A percentile compares a stretch with the other conserved stretches of the same genome.
These are phyloP conservation scores for Leishmania arabica DNA, from an alignment of 208 protist species.

Conservation along the genomic window DNA sequence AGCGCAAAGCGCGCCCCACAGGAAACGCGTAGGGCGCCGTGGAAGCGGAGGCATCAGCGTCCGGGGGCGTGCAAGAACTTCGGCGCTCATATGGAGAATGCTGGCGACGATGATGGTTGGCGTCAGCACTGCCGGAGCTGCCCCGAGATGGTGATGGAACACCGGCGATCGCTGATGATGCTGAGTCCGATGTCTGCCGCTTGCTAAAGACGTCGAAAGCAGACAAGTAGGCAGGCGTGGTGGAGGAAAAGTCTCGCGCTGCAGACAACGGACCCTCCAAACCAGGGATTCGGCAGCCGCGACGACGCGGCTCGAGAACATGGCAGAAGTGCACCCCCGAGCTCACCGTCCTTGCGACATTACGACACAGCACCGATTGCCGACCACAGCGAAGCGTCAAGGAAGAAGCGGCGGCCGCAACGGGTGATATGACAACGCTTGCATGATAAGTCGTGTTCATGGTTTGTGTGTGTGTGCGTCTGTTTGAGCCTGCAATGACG, in stretches of 20 bases:
- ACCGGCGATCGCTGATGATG: background rate
- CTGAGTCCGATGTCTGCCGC: background rate
- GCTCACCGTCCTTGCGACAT: background rate
- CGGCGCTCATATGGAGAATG: background rate
- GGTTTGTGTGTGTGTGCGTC: background rate
- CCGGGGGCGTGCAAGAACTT: background rate
- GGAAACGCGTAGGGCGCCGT: constrained; percentile 39
- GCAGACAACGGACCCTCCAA: background rate
- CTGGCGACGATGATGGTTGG: too few relatives aligned
- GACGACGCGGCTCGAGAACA: background rate
- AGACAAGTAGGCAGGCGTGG: background rate
- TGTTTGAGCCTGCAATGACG: background rate
- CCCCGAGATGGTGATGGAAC: background rate
- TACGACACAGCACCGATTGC: background rate
- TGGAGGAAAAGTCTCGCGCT: background rate
- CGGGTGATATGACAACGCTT: background rate
- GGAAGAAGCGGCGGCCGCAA: background rate
- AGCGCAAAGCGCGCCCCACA: constrained; percentile 35
- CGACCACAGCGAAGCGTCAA: background rate
- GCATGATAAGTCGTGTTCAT: background rate
- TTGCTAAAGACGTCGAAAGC: background rate
- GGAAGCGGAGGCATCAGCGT: background rate
- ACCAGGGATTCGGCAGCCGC: background rate
- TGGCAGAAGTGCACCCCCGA: background rate
- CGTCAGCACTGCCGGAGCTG: background rate